These are phyloP conservation scores for Ogataea nitratoaversa DNA, from an alignment of 805 yeast species.

Conservation along the genomic window DNA sequence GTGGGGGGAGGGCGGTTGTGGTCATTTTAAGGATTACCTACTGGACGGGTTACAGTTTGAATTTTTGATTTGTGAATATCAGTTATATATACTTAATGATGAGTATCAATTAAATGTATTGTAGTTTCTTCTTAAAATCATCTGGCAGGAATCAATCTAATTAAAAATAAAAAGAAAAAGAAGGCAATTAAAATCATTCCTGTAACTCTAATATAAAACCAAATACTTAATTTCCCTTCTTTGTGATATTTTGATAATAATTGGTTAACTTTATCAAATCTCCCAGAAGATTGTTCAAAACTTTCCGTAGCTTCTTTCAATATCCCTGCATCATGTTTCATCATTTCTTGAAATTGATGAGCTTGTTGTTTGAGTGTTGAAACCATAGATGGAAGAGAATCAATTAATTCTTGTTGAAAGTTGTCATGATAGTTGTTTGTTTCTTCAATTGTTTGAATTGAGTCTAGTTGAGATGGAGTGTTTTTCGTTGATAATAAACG, in stretches of 20 bases:
- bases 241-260: conserved; percentile 28
- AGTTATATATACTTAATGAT: too few species aligned
- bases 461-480: conserved; percentile 25
- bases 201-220: conserved; percentile 30
- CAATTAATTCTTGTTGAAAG: conserved; percentile 29
- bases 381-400: conserved; percentile 30
- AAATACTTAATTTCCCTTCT: conserved; percentile 29
- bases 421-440: conserved; percentile 30
- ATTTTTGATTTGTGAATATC: too few species aligned
- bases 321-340: conserved; percentile 29
- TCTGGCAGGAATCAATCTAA: conserved; percentile 32
- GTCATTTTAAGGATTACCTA: too few species aligned
- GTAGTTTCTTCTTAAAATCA: too few species aligned
- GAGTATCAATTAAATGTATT: too few species aligned
- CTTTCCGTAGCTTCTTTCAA: conserved; percentile 31
- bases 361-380: conserved; percentile 29
- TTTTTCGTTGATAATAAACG: conserved; percentile 24
- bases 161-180: conserved; percentile 23
- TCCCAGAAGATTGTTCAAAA: conserved; percentile 29
- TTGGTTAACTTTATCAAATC: conserved; percentile 24
- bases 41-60: too few species aligned
- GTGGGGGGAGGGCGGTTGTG: too few species aligned
- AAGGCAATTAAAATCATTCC: conserved; percentile 22
- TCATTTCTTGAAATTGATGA: conserved; percentile 28
- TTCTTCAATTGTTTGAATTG: conserved; percentile 18